Conservation (phyloP, 345 rosid species). For the Boechera retrofracta region DNA sequence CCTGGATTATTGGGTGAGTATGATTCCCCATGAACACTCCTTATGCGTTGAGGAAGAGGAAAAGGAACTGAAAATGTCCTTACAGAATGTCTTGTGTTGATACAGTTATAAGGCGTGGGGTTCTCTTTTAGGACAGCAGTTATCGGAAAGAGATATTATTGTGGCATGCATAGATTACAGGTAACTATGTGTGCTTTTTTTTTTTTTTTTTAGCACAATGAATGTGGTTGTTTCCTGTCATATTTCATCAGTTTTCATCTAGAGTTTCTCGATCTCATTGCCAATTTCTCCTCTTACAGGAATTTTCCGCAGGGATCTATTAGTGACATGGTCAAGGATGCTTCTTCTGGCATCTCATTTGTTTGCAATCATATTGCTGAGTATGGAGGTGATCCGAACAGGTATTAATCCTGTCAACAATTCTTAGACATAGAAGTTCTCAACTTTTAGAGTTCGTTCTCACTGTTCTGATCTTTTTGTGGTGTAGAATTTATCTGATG, state of each 20-base stretch:
- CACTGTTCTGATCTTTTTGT: conserved; percentile 30
- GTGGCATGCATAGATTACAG: conserved; percentile 99
- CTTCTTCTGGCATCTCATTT: conserved; percentile 89
- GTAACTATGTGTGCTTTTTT: conserved; percentile 41
- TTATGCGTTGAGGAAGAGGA: background rate
- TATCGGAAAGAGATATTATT: conserved; percentile 86
- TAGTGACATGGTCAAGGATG: conserved; percentile 89
- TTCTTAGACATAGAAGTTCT: conserved; percentile 13
- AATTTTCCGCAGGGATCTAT: conserved; percentile 97
- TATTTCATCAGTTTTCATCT: conserved; percentile 8
- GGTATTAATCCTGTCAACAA: conserved; percentile 51
- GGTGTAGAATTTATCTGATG: conserved; percentile 82
- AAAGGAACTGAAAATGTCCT: conserved; percentile 11
- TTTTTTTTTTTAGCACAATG: background rate
- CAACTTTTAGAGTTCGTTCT: conserved; percentile 15
- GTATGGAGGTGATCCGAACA: conserved; percentile 91
- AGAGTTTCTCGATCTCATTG: conserved; percentile 19
- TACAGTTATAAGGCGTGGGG: conserved; percentile 99
- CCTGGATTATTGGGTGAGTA: conserved; percentile 98
- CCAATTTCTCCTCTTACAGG: conserved; percentile 53
- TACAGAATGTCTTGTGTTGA: conserved; percentile 40
- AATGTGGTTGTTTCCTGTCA: conserved; percentile 8
- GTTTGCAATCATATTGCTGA: conserved; percentile 78
- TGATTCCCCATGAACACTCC: background rate
- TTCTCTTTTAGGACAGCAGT: conserved; percentile 90